Conservation (phyloP, 306 rosid genomes). For the Potentilla sterilis region DNA sequence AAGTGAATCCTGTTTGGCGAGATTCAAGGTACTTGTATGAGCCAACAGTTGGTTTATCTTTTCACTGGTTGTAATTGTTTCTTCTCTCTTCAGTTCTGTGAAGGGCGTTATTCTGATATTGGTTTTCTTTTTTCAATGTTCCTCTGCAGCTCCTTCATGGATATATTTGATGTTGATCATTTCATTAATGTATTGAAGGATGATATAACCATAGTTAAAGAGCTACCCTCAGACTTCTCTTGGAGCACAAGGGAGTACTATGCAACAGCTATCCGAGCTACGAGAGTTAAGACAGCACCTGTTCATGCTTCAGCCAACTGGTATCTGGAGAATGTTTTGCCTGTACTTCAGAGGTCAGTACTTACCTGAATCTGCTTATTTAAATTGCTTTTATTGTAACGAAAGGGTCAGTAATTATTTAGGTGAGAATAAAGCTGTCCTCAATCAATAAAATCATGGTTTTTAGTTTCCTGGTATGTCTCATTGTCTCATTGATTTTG, state of each 20-base stretch:
- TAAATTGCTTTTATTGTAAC: neutral
- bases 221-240: conserved; percentile 75
- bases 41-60: conserved; percentile 17
- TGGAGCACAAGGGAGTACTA: conserved; percentile 97
- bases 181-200: conserved; percentile 82
- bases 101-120: conserved; percentile 21
- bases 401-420: neutral
- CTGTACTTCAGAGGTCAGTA: conserved; percentile 80
- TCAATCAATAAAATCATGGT: neutral
- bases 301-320: conserved; percentile 87
- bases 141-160: conserved; percentile 76
- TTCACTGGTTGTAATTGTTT: conserved; percentile 10
- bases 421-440: neutral
- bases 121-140: neutral
- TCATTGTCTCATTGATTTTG: too few species aligned
- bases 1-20: conserved; percentile 90
- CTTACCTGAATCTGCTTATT: conserved; percentile 33
- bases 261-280: conserved; percentile 65
- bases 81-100: conserved; percentile 14
- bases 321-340: conserved; percentile 87
- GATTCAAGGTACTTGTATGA: conserved; percentile 67
- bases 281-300: conserved; percentile 90
- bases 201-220: conserved; percentile 77
- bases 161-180: conserved; percentile 98
- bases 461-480: neutral